Base-by-base conservation (phyloP, 257 asterid species). In the Lithospermum erythrorhizon region DNA sequence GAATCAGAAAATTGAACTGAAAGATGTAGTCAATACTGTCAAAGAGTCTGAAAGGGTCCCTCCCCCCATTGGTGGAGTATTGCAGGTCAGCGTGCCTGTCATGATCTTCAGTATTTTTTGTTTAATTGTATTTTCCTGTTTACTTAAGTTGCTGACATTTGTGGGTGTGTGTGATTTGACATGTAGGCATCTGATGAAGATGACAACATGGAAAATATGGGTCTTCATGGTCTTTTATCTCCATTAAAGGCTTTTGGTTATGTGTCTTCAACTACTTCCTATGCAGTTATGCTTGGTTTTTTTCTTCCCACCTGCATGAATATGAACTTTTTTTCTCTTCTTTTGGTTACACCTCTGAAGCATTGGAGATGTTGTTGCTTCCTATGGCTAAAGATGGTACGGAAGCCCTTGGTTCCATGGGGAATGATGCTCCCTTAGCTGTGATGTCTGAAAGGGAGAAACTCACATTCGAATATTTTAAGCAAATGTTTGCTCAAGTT, bases 351-450 rank as follows among this genome's bases (percentile, higher is more conserved):
- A 93, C 89, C 21, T 81, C 82, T 69, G 99, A 93, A 71, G 76
- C 99, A 58, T 69, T 93, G 79, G 97, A 93, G 77, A 93, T 93
- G 99, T 78, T 93, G 68, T 72, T 93, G 57, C 81, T 93, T 15
- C 99, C 99, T 13, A 93, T 93, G 99, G 99, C 97, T 0, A 93
- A 87, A 79, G 95, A 84, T 72, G 99, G 97, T 30, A 65, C 78
- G 21, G 99, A 93, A 76, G 95, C 99, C 73, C 99, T 93, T 61
- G 99, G 99, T 57, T 93, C 99, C 13, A 93, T 93, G 99, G 99
- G 99, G 65, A 93, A 93, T 58, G 97, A 93, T 74, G 90, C 99
- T 63, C 99, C 97, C 21, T 71, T 93, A 75, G 99, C 99, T 24
- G 99, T 93, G 70, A 89, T 93, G 97, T 93, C 99, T 53, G 75